phyloP scores from a whole-genome alignment of 106 monocot species.

The Acorus gramineus region DNA sequence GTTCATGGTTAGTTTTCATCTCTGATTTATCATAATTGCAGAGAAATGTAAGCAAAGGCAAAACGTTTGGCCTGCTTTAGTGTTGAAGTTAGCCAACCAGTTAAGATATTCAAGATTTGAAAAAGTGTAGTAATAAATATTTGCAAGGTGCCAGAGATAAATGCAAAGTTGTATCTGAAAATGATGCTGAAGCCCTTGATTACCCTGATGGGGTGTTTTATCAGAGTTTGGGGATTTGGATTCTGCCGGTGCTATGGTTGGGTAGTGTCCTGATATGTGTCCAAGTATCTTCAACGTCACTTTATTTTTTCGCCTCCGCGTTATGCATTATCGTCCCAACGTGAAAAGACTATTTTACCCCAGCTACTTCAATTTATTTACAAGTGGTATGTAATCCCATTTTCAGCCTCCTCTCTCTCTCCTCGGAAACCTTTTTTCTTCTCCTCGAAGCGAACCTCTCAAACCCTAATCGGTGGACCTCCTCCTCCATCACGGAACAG shows the following conservation, averaged over 20 bases:
- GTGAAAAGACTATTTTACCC: no score
- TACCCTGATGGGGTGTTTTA: conserved; percentile 1
- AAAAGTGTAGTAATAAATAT: conserved; percentile 15
- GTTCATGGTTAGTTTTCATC: no score
- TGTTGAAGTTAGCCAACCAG: conserved; percentile 53
- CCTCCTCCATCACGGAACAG: no score
- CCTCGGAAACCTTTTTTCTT: no score
- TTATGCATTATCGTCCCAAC: no score
- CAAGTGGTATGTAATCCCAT: no score
- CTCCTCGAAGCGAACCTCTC: no score
- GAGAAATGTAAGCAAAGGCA: conserved; percentile 79
- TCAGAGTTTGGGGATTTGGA: conserved; percentile 28
- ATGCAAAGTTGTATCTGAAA: not conserved
- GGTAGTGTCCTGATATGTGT: conserved; percentile 93
- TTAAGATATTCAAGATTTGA: conserved; percentile 14
- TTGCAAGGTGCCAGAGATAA: conserved; percentile 11
- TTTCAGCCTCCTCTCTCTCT: no score
- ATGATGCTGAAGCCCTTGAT: conserved; percentile 7
- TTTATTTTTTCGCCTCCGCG: no score
- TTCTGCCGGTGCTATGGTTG: conserved; percentile 39
- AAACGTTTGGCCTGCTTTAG: conserved; percentile 72
- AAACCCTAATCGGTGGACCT: no score
- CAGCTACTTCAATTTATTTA: no score
- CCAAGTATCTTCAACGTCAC: no score
- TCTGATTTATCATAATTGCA: conserved; percentile 16